Conservation (phyloP, 495 filamentous ascomycete genomes). For the Barbatosphaeria neglecta region DNA sequence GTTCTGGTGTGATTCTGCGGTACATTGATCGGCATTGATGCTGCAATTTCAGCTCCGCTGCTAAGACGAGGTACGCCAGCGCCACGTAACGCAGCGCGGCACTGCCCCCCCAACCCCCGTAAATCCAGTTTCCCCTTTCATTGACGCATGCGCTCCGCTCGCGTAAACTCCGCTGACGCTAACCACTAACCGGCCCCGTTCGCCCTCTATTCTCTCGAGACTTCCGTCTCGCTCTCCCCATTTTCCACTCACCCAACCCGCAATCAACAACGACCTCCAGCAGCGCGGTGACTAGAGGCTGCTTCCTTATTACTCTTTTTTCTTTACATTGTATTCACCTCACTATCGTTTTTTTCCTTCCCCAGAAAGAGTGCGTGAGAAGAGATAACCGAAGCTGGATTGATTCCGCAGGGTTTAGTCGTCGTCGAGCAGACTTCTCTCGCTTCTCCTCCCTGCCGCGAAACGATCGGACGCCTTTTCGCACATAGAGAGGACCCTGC, state of each 20-base stretch:
- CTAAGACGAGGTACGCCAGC: not conserved
- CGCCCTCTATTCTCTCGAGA: not conserved
- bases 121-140: conserved; percentile 2
- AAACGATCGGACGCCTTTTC: not conserved
- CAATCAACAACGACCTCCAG: not conserved
- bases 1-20: no score
- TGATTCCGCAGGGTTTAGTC: not conserved
- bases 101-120: not conserved
- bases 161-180: not conserved
- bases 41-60: not conserved
- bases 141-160: not conserved
- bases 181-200: not conserved
- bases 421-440: not conserved
- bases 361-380: not conserved
- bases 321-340: not conserved
- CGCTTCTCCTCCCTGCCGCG: conserved; percentile 1
- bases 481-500: not conserved
- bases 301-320: not conserved
- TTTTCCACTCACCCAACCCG: not conserved
- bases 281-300: not conserved
- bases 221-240: not conserved
- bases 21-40: not conserved
- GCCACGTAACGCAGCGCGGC: not conserved
- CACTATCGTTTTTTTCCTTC: not conserved
- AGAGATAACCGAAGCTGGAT: no score